Base-by-base conservation (phyloP, 129 eudicot species). In the Oenanthe sinensis region DNA sequence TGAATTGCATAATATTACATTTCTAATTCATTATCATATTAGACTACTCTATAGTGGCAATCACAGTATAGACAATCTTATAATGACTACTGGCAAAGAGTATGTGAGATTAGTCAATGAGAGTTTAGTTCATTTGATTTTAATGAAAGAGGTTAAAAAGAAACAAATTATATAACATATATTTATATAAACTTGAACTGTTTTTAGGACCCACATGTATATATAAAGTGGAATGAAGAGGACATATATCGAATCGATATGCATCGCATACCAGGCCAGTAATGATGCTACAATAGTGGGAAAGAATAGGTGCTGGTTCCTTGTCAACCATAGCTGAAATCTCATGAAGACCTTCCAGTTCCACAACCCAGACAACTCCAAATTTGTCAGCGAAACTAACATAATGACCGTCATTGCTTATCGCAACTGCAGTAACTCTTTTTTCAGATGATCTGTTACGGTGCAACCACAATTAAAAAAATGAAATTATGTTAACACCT, bases 281-380 rank as follows among this genome's bases (percentile, higher is more conserved):
- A 79, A 96, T 89, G 84, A 92, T 96, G 86, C 99, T 96, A 90
- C 99, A 96, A 76, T 92, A 96, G 75, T 96, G 99, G 33, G 97
- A 83, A 80, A 96, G 89, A 54, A 96, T 79, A 14, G 99, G 89
- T 7, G 86, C 90, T 17, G 87, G 96, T 81, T 92, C 90, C 86
- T 92, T 90, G 65, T 79, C 74, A 47, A 83, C 71, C 22, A 63
- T 40, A 60, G 84, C 30, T 78, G 81, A 85, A 71, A 62, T 81
- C 79, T 87, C 90, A 58, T 79, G 39, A 19, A 70, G 22, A 52
- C 78, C 93, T 3, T 85, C 87, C 46, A 87, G 82, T 78, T 86
- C 91, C 79, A 90, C 93, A 43, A 83, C 84, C 92, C 97, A 92
- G 46, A 95, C 90, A 48, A 87, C 92, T 79, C 99, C 98, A 85